Percentiles rank a stretch among this genome's conserved stretches.
phyloP scores from a whole-genome alignment of 2,329 filamentous ascomycete genomes.

The Ophiosphaerella narmari region DNA sequence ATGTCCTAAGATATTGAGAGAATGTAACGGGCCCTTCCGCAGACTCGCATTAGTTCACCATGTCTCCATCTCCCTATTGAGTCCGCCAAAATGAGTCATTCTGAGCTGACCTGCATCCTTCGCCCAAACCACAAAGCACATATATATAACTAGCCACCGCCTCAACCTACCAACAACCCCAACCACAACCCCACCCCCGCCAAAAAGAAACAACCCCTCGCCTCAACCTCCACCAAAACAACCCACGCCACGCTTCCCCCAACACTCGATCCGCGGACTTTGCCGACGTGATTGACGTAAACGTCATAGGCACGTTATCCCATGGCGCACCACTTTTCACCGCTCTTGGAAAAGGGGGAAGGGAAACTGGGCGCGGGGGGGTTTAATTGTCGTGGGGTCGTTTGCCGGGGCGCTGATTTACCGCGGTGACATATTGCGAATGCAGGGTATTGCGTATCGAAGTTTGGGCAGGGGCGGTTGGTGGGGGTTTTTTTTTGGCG shows the following conservation, averaged over 20 bases:
- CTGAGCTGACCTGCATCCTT: not conserved
- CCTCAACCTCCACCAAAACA: slow-evolving; percentile 20
- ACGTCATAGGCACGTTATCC: slow-evolving; percentile 47
- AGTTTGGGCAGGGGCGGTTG: slow-evolving; percentile 35
- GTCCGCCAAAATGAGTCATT: not conserved
- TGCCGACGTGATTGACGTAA: slow-evolving; percentile 43
- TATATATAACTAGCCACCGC: not conserved
- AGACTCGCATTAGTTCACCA: no score
- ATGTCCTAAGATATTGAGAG: no score
- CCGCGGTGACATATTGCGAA: slow-evolving; percentile 49
- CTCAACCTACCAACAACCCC: not conserved
- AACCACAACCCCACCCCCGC: not conserved
- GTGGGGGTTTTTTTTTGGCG: slow-evolving; percentile 29
- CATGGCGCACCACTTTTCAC: slow-evolving; percentile 44
- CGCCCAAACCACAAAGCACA: no score
- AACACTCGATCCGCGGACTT: slow-evolving; percentile 33
- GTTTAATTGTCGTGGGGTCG: no score
- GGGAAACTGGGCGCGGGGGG: no score
- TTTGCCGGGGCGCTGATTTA: slow-evolving; percentile 45
- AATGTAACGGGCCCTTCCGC: no score
- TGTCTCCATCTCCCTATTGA: no score
- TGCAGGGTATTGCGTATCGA: slow-evolving; percentile 36
- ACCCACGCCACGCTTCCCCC: slow-evolving; percentile 14
- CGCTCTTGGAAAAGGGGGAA: slow-evolving; percentile 15
- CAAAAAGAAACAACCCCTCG: slow-evolving; percentile 21